Evolutionary conservation across 352 stramenopile genomes (phyloP).

Genomic region (Pythium myriotylum): DNA sequence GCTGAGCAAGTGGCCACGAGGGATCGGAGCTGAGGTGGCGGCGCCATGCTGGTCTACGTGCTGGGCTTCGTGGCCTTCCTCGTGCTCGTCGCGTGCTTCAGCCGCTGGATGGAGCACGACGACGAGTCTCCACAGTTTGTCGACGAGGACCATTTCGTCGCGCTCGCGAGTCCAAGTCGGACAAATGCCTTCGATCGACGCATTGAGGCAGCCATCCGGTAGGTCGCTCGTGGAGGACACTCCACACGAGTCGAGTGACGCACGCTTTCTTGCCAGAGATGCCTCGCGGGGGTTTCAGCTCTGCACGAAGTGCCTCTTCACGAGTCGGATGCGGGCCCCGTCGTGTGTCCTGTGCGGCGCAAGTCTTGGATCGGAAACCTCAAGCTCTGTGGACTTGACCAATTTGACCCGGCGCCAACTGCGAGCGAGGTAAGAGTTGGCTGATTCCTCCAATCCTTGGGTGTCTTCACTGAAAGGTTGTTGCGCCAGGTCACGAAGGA

Average conservation of each 20-base stretch:
- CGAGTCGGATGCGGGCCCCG: conserved; percentile 13
- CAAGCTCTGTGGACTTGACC: neutral
- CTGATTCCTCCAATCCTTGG: too few relatives aligned
- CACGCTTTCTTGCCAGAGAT: conserved; percentile 6
- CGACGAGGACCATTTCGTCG: conserved; percentile 18
- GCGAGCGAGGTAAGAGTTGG: conserved; percentile 8
- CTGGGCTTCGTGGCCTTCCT: conserved; percentile 20
- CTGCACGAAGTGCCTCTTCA: conserved; percentile 22
- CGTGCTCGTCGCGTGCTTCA: conserved; percentile 7
- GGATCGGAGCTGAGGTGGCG: too few relatives aligned
- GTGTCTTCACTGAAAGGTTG: neutral
- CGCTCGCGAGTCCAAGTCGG: conserved; percentile 22
- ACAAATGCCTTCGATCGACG: conserved; percentile 26
- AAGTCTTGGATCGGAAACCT: neutral
- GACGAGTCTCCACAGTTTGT: conserved; percentile 2
- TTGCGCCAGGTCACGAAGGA: neutral
- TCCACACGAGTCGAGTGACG: neutral
- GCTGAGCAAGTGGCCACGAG: too few relatives aligned
- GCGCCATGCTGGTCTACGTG: conserved; percentile 7
- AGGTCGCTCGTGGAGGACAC: neutral
- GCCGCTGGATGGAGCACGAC: conserved; percentile 21
- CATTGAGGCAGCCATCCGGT: conserved; percentile 24
- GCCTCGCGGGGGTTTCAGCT: conserved; percentile 16
- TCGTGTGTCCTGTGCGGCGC: conserved; percentile 17
- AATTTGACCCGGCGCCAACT: conserved; percentile 17